Conservation (phyloP, 2,329 filamentous ascomycete species). For the Bipolaris victoriae region DNA sequence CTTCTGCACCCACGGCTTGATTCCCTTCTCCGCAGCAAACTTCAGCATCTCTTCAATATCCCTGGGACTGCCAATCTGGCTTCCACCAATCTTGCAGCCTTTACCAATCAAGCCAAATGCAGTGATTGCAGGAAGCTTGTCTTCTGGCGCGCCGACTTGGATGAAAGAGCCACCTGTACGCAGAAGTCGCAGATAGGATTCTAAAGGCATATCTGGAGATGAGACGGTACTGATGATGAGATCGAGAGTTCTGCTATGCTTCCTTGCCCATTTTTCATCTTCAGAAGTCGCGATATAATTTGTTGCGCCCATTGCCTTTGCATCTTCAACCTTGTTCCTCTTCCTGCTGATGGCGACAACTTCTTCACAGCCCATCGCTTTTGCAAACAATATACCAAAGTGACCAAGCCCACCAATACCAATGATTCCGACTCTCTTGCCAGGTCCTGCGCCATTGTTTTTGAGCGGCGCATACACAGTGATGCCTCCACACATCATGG, state of each 20-base stretch:
- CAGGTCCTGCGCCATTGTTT: slow-evolving; percentile 70
- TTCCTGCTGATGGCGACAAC: slow-evolving; percentile 70
- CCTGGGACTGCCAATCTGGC: slow-evolving; percentile 59
- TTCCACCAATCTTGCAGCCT: slow-evolving; percentile 55
- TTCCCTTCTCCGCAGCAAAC: slow-evolving; percentile 63
- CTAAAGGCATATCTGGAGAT: slow-evolving; percentile 66
- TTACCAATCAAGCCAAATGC: slow-evolving; percentile 66
- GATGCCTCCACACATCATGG: slow-evolving; percentile 79
- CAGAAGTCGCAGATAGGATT: slow-evolving; percentile 66
- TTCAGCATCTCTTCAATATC: slow-evolving; percentile 68
- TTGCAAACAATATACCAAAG: slow-evolving; percentile 73
- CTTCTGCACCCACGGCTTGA: slow-evolving; percentile 68
- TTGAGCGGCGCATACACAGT: slow-evolving; percentile 74
- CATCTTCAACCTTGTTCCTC: slow-evolving; percentile 64
- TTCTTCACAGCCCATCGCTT: slow-evolving; percentile 71
- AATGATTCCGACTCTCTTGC: slow-evolving; percentile 73
- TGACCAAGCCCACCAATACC: slow-evolving; percentile 78
- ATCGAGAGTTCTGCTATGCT: slow-evolving; percentile 63
- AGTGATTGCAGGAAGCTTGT: slow-evolving; percentile 59
- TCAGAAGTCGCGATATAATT: slow-evolving; percentile 62
- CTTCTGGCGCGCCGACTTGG: slow-evolving; percentile 72
- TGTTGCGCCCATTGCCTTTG: slow-evolving; percentile 66
- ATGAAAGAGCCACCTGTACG: slow-evolving; percentile 67
- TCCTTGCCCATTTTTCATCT: slow-evolving; percentile 63
- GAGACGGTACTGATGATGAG: slow-evolving; percentile 66